Evolutionary conservation across 2,329 filamentous ascomycete species (phyloP), one percentile per base, ranked within the genome.

Genomic region (Aquanectria penicillioides): DNA sequence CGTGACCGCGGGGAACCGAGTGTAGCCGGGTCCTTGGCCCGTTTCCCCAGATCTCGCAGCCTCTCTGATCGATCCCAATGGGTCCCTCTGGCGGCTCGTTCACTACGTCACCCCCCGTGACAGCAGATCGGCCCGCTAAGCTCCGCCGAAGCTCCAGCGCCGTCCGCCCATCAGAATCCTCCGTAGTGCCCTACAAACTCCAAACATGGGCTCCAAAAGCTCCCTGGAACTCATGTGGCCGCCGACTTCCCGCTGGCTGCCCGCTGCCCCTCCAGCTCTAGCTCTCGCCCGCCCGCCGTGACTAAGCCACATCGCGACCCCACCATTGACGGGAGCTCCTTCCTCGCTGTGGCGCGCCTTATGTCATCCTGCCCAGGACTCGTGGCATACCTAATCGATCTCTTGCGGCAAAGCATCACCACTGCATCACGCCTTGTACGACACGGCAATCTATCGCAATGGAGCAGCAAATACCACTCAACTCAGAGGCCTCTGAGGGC

Each of bases 401-500:
- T 23, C 48, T 44, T 41, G 34, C 54, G 22, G 51, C 49, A 37
- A 28, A 9, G 15, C 37, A 57, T 33, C 64, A 64, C 44, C 62
- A 56, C 52, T 61, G 34, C 47, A 61, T 29, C 54, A 36, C 47
- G 15, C 33, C 52, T 25, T 17, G 13, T 33, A 17, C 37, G 15
- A 59, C 28, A 43, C 34, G 33, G 17, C 48, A 33, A 31, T 37
- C 49, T 34, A 20, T 31, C 38, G 47, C 55, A 57, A 85, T 86
- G 83, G 81, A 89, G 62, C 85, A 89, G 71, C 86, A 90, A 73
- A 88, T 89, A 63, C 88, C 89, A 3, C 83, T 93, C 62, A 91
- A 88, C 72, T 89, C 91, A 74, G 89, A 93, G 75, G 85, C 89
- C 57, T 94, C 91, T 6, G 87, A 89, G 48, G 89, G 89, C 64